Evolutionary conservation across 257 asterid species (phyloP).

Genomic region (Eucommia ulmoides): DNA sequence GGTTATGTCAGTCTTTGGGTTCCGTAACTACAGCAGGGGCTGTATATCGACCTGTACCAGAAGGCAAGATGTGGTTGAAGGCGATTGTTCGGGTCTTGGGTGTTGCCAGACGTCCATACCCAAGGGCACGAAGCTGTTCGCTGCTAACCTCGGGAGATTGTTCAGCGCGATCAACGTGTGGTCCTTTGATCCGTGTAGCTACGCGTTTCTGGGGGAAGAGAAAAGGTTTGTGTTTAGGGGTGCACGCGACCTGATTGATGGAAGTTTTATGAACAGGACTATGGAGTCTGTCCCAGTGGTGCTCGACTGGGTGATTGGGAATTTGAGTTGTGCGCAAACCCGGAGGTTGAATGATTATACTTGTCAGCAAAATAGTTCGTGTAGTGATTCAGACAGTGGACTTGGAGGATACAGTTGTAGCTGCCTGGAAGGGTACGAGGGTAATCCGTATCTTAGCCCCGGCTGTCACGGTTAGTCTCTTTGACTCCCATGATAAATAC

Average conservation of each 20-base stretch:
- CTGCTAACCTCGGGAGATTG: not conserved
- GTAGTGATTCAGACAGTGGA: constrained; percentile 32
- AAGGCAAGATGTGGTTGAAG: not conserved
- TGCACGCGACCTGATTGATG: not conserved
- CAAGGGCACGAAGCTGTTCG: not conserved
- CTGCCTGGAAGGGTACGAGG: constrained; percentile 38
- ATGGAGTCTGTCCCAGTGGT: constrained; percentile 8
- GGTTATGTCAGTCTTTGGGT: not conserved
- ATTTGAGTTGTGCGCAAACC: constrained; percentile 24
- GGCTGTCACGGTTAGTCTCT: constrained; percentile 18
- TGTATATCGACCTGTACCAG: not conserved
- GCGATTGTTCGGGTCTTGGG: not conserved
- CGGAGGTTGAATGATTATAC: constrained; percentile 10
- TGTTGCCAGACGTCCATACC: not conserved
- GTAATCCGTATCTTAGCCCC: constrained; percentile 39
- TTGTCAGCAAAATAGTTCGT: constrained; percentile 25
- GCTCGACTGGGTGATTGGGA: constrained; percentile 55
- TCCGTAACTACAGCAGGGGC: not conserved
- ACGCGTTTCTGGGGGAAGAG: constrained; percentile 4
- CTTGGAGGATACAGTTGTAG: constrained; percentile 42
- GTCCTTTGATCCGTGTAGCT: constrained; percentile 7
- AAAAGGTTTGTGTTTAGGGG: not conserved
- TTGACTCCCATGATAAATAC: not conserved
- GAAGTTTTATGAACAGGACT: constrained; percentile 2
- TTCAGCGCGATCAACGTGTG: not conserved